Evolutionary conservation across 169 alveolate species (phyloP).

Genomic region (Cystoisospora suis): DNA sequence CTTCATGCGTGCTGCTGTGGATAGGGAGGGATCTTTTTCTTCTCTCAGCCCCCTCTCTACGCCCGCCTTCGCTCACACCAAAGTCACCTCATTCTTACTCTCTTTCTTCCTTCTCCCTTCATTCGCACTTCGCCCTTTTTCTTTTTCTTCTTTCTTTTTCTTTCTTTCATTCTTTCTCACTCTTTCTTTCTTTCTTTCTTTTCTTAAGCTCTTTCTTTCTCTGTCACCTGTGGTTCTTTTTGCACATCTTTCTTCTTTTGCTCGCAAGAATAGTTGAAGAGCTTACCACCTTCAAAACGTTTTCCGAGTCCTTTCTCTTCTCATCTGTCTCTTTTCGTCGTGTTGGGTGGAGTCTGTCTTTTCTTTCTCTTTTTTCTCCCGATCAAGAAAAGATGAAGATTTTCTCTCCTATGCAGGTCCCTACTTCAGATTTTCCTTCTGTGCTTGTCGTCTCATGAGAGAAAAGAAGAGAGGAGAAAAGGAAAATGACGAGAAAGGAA

Average conservation of each 20-base stretch:
- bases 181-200: not conserved
- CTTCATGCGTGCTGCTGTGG: no score
- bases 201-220: not conserved
- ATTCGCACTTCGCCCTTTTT: not conserved
- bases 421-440: not conserved
- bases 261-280: no score
- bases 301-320: not conserved
- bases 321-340: not conserved
- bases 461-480: not conserved
- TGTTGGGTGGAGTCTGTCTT: not conserved
- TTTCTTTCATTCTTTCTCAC: not conserved
- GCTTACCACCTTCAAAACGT: no score
- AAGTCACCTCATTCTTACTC: not conserved
- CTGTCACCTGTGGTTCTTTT: not conserved
- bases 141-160: not conserved
- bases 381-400: not conserved
- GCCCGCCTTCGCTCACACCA: no score
- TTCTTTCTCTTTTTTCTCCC: no score
- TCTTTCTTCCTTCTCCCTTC: not conserved
- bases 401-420: not conserved
- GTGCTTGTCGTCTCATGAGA: not conserved
- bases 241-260: not conserved
- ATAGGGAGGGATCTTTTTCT: no score
- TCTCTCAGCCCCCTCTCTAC: no score
- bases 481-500: not conserved